These are phyloP conservation scores for Coemansia sp. DNA, from an alignment of 371 early-diverging fungal species.

Conservation along the genomic window DNA sequence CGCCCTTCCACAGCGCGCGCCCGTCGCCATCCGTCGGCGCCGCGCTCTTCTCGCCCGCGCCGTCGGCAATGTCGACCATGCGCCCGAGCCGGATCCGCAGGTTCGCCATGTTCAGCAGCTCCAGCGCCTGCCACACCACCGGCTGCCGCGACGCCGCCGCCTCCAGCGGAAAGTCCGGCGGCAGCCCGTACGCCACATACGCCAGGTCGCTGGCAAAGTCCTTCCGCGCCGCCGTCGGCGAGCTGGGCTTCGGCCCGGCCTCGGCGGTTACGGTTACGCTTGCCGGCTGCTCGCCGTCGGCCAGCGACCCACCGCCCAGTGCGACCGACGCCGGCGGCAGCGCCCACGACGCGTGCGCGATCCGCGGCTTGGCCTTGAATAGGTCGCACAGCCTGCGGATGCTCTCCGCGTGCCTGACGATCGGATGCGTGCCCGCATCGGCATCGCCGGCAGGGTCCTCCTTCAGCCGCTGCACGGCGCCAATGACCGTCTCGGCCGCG, in stretches of 20 bases:
- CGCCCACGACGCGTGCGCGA: constrained; percentile 37
- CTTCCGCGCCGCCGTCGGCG: constrained; percentile 18
- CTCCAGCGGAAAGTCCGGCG: constrained; percentile 51
- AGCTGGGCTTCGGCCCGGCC: neutral
- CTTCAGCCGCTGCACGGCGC: constrained; percentile 8
- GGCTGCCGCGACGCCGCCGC: constrained; percentile 37
- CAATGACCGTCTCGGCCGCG: constrained; percentile 35
- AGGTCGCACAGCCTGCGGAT: constrained; percentile 43
- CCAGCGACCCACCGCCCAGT: constrained; percentile 1
- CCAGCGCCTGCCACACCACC: constrained; percentile 48
- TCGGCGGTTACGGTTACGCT: neutral
- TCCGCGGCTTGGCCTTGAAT: constrained; percentile 48
- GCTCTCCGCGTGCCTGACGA: constrained; percentile 9
- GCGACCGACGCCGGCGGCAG: constrained; percentile 33
- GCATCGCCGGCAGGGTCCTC: neutral
- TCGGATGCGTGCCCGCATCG: constrained; percentile 1
- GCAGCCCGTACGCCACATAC: constrained; percentile 45
- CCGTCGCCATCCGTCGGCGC: constrained; percentile 12
- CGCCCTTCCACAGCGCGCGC: constrained; percentile 34
- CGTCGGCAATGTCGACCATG: constrained; percentile 18
- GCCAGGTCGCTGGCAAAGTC: constrained; percentile 32
- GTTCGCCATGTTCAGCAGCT: constrained; percentile 47
- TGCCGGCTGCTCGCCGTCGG: neutral
- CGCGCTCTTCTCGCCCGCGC: constrained; percentile 2
- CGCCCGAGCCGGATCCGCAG: constrained; percentile 40